Evolutionary conservation across 176 grass and related monocot genomes (phyloP).

Genomic region (sorghum (Sorghum bicolor)): DNA sequence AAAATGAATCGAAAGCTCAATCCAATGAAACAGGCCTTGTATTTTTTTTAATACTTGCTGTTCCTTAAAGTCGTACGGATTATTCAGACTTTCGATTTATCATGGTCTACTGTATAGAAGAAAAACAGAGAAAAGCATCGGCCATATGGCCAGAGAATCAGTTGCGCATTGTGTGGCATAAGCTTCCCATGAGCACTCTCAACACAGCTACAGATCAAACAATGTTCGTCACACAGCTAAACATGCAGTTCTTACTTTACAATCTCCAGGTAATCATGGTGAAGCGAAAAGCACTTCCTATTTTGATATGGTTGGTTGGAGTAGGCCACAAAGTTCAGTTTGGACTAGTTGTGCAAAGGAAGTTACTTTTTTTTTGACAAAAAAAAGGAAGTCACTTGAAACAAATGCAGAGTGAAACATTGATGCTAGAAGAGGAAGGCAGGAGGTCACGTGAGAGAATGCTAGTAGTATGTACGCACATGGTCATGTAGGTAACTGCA

Average conservation of each 20-base stretch:
- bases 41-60: neutral
- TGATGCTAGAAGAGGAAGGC: too few relatives aligned
- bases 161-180: neutral
- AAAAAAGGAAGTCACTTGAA: too few relatives aligned
- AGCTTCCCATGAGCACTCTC: neutral
- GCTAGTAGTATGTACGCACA: too few relatives aligned
- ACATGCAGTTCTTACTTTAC: neutral
- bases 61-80: neutral
- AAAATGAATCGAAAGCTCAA: neutral
- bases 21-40: neutral
- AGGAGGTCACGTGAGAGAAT: too few relatives aligned
- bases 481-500: too few relatives aligned
- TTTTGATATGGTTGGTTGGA: slow-evolving; percentile 28
- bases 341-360: slow-evolving; percentile 10
- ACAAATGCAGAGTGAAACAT: too few relatives aligned
- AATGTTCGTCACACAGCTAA: neutral
- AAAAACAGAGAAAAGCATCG: neutral
- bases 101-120: too few relatives aligned
- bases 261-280: neutral
- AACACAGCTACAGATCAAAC: neutral
- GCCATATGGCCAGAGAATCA: neutral
- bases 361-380: too few relatives aligned
- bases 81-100: neutral
- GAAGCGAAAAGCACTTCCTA: neutral
- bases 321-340: slow-evolving; percentile 24